Percentiles rank a stretch among this genome's conserved stretches.
phyloP scores from a whole-genome alignment of 2,329 filamentous ascomycete genomes.

The Colletotrichum gloeosporioides region DNA sequence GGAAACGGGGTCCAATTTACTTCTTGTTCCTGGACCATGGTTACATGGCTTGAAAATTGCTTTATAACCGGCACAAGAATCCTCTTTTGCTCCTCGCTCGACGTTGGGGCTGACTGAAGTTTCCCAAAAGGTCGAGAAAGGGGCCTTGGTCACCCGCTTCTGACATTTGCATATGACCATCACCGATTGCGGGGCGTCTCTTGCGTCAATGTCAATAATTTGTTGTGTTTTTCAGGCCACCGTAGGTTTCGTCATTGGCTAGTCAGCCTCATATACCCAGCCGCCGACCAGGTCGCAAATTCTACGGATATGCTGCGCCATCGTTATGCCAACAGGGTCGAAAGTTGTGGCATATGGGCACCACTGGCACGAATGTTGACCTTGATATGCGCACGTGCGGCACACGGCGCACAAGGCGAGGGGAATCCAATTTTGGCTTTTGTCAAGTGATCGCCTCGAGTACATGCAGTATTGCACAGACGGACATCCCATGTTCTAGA shows the following conservation, averaged over 20 bases:
- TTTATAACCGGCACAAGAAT: neutral
- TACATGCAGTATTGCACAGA: neutral
- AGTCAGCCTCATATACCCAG: neutral
- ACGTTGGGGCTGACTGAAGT: neutral
- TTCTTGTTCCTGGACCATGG: neutral
- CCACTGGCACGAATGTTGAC: neutral
- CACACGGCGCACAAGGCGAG: neutral
- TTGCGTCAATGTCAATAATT: neutral
- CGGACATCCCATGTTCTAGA: neutral
- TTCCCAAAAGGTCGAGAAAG: neutral
- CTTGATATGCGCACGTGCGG: neutral
- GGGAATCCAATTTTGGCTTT: neutral
- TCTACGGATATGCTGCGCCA: neutral
- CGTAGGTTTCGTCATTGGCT: neutral
- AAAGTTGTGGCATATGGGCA: neutral
- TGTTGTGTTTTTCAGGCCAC: neutral
- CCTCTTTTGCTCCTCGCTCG: neutral
- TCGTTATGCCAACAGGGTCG: neutral
- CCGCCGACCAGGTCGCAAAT: neutral
- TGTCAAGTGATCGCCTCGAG: neutral
- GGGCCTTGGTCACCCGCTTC: neutral
- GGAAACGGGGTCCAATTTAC: neutral
- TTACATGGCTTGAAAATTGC: neutral
- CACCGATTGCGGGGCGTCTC: neutral
- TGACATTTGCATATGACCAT: neutral